Evolutionary conservation across 352 stramenopile species (phyloP), one percentile per base, ranked within the genome.

Genomic region (Pythium grandisporangium): DNA sequence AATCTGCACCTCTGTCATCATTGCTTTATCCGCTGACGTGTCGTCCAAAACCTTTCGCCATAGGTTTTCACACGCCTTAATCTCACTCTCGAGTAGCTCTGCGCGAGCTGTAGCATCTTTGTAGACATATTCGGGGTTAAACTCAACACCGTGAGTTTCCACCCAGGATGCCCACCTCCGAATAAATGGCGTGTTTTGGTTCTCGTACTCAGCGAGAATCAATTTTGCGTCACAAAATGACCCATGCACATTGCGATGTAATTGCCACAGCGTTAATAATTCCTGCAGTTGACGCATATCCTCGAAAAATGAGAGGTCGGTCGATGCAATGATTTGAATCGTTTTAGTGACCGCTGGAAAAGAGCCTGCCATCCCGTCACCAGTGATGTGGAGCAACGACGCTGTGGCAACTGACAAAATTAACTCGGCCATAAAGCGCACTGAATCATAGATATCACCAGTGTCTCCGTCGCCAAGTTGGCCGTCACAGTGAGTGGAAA

Each of bases 241-340:
- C 13, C 46, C 22, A 32, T 85, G 68, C 3, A 50, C 62, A 23
- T 81, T 61, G 27, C 64, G 69, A 37, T 86, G 66, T 21, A 82
- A 47, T 19, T 63, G 51, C 76, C 76, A 90, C 6, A 90, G 53
- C 14, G 62, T 61, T 13, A 64, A 53, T 6, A 90, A 58, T 29
- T 90, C 73, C 7, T 71, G 58, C 40, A 83, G 57, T 45, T 90
- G 69, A 16, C 54, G 45, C 6, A 63, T 30, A 4, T 85, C 65
- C 5, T 43, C 46, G 30, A 84, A 90, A 33, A 85, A 87, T 3
- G 53, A 50, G 6, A 84, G 45, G 25, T 90, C 72, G 6, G 77
- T 90, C 22, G 73, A 87, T 1, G 77, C 58, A 19, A 90, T 83
- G 41, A 90, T 90, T 44, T 90, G 71, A 2, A 90, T 48, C 3